These are phyloP conservation scores for Pseudopyricularia javanii DNA, from an alignment of 2,329 filamentous ascomycete species.

Conservation along the genomic window DNA sequence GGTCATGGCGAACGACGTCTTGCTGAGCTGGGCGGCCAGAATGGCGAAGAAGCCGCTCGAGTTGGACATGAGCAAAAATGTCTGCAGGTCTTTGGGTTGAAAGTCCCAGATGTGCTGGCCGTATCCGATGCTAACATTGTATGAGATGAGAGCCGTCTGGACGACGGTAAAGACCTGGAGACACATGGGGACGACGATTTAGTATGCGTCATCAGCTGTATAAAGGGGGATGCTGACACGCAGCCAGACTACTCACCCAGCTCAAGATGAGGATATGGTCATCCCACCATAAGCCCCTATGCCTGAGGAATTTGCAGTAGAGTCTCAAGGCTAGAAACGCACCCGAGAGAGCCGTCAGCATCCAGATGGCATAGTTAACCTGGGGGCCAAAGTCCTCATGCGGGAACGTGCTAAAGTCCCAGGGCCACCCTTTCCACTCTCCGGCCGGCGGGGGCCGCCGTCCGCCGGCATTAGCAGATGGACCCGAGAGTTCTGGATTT, in stretches of 20 bases:
- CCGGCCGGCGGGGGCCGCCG: neutral
- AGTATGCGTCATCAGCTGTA: neutral
- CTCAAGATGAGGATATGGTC: slow-evolving; percentile 11
- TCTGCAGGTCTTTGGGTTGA: neutral
- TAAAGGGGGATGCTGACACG: too few species aligned
- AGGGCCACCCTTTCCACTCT: neutral
- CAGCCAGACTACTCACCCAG: slow-evolving; percentile 8
- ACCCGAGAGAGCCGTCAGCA: slow-evolving; percentile 7
- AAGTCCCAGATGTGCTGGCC: slow-evolving; percentile 4
- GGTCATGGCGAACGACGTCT: slow-evolving; percentile 23
- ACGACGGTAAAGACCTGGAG: slow-evolving; percentile 1
- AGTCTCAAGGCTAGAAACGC: slow-evolving; percentile 11
- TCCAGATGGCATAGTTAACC: slow-evolving; percentile 10
- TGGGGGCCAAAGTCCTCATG: slow-evolving; percentile 3
- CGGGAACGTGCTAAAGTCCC: neutral
- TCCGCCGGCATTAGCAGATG: neutral
- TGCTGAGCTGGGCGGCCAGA: slow-evolving; percentile 10
- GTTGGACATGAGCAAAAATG: slow-evolving; percentile 5
- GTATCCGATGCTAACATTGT: slow-evolving; percentile 4
- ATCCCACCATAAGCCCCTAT: slow-evolving; percentile 13
- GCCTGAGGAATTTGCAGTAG: slow-evolving; percentile 9
- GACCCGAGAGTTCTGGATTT: neutral
- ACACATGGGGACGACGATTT: neutral
- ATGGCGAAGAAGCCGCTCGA: slow-evolving; percentile 6
- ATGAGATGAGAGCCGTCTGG: neutral